A percentile compares a stretch with the other conserved stretches of the same genome.
Evolutionary conservation across 257 asterid genomes (phyloP).

Genomic region (Ehretia macrophylla): DNA sequence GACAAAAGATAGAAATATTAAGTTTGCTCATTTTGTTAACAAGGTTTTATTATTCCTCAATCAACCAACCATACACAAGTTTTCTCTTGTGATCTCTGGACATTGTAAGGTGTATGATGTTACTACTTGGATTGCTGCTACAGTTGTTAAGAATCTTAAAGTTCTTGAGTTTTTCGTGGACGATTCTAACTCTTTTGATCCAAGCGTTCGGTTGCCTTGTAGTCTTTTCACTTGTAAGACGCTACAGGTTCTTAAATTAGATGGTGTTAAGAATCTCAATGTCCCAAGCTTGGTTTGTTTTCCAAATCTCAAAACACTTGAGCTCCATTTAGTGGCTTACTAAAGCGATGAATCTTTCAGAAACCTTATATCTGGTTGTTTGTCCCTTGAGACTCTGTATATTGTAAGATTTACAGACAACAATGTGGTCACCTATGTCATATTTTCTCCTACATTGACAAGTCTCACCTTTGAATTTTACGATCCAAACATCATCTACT

Average conservation of each 20-base stretch:
- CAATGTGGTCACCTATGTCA: too few relatives aligned
- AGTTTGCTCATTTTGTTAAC: not conserved
- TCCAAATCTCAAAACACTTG: slow-evolving; percentile 1
- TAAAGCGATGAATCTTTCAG: not conserved
- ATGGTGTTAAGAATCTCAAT: not conserved
- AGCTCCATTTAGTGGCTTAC: not conserved
- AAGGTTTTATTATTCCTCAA: not conserved
- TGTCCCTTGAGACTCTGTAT: too few relatives aligned
- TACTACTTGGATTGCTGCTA: not conserved
- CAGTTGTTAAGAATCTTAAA: not conserved
- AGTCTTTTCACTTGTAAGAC: slow-evolving; percentile 1
- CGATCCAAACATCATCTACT: too few relatives aligned
- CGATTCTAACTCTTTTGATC: not conserved
- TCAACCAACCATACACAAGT: not conserved
- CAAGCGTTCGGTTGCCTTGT: not conserved
- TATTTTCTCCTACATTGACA: too few relatives aligned
- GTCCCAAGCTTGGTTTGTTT: not conserved
- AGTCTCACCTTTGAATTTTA: too few relatives aligned
- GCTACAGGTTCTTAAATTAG: not conserved
- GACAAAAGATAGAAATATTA: not conserved
- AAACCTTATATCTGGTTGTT: slow-evolving; percentile 4
- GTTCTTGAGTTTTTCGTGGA: not conserved
- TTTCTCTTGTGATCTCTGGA: not conserved
- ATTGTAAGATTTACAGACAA: too few relatives aligned
- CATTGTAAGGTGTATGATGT: not conserved